A percentile compares a stretch with the other conserved stretches of the same genome.
Conservation (phyloP, 2,329 filamentous ascomycete genomes). For the Erysiphe pulchra region DNA sequence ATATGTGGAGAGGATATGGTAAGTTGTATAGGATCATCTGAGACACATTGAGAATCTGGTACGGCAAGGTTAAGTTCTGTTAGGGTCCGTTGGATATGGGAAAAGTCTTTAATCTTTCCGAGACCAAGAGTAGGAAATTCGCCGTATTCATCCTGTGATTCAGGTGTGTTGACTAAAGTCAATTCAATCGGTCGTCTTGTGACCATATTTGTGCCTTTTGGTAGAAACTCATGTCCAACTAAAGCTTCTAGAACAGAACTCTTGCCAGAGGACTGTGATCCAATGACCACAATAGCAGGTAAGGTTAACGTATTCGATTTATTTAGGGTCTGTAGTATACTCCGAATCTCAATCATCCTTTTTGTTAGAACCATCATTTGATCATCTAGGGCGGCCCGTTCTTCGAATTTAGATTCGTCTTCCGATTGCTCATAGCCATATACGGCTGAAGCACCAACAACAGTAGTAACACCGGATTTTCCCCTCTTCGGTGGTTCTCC, state of each 20-base stretch:
- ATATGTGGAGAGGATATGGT: conserved; percentile 90
- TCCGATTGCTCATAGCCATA: conserved; percentile 51
- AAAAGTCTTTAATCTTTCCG: conserved; percentile 76
- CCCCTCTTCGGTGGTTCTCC: conserved; percentile 27
- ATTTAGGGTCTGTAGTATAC: conserved; percentile 70
- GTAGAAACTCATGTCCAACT: conserved; percentile 90
- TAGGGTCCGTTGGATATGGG: conserved; percentile 72
- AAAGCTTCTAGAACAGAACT: conserved; percentile 93
- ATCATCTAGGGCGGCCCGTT: conserved; percentile 59
- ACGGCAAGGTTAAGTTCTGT: conserved; percentile 91
- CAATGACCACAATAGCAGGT: conserved; percentile 96
- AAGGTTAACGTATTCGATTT: conserved; percentile 73
- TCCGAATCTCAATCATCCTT: conserved; percentile 98
- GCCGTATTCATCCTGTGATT: conserved; percentile 68
- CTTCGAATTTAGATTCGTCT: conserved; percentile 32
- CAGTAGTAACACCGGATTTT: conserved; percentile 35
- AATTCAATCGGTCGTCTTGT: conserved; percentile 87
- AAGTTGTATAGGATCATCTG: conserved; percentile 87
- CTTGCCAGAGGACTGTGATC: conserved; percentile 93
- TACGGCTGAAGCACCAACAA: conserved; percentile 44
- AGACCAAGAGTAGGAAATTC: conserved; percentile 86
- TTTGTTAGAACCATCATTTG: conserved; percentile 99
- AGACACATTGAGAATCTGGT: conserved; percentile 72
- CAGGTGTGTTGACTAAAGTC: conserved; percentile 83
- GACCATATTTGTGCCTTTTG: conserved; percentile 98